Evolutionary conservation across 345 rosid genomes (phyloP).

Genomic region (Capsella bursapastoris): DNA sequence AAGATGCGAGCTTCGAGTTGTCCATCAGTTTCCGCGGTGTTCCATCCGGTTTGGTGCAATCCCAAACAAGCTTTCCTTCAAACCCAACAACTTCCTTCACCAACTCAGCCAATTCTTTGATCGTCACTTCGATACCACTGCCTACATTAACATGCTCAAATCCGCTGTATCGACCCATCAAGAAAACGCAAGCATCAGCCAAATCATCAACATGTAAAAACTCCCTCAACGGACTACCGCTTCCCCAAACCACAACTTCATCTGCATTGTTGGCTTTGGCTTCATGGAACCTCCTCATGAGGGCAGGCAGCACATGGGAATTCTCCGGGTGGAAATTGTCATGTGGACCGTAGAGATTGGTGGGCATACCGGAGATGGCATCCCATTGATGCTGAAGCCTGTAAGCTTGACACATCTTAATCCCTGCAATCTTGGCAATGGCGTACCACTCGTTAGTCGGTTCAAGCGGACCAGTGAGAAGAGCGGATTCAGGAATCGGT

Average conservation of each 20-base stretch:
- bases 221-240: slow-evolving; percentile 91
- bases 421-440: slow-evolving; percentile 86
- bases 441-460: slow-evolving; percentile 99
- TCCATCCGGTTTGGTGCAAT: slow-evolving; percentile 81
- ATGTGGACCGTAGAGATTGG: slow-evolving; percentile 83
- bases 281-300: slow-evolving; percentile 88
- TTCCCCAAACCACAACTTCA: slow-evolving; percentile 97
- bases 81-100: slow-evolving; percentile 93
- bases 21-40: slow-evolving; percentile 98
- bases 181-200: slow-evolving; percentile 85
- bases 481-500: slow-evolving; percentile 79
- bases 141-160: slow-evolving; percentile 88
- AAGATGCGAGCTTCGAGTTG: slow-evolving; percentile 69
- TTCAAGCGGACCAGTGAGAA: slow-evolving; percentile 82
- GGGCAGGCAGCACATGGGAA: slow-evolving; percentile 90
- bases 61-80: slow-evolving; percentile 88
- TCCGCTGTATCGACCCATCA: slow-evolving; percentile 81
- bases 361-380: slow-evolving; percentile 94
- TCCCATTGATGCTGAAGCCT: slow-evolving; percentile 77
- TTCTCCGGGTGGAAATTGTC: slow-evolving; percentile 95
- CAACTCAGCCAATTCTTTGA: slow-evolving; percentile 89
- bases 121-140: slow-evolving; percentile 88
- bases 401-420: slow-evolving; percentile 96
- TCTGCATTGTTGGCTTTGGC: slow-evolving; percentile 73
- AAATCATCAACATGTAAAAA: slow-evolving; percentile 95